phyloP scores from a whole-genome alignment of 345 rosid species.

The Salix viminalis region DNA sequence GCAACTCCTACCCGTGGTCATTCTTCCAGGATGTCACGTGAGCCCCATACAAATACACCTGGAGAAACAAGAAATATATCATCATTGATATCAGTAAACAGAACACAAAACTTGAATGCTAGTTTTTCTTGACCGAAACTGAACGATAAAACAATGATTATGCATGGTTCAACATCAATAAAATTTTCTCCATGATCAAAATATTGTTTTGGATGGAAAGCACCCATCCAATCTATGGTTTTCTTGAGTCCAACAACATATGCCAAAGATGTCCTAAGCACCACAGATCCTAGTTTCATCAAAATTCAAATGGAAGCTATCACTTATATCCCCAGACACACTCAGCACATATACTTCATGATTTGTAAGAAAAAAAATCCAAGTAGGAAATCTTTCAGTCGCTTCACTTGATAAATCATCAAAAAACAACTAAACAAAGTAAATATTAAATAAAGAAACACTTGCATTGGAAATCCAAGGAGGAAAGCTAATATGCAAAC shows the following conservation, averaged over 20 bases:
- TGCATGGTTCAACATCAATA: neutral
- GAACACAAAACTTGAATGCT: neutral
- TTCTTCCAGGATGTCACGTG: conserved; percentile 97
- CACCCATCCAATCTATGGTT: neutral
- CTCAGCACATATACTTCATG: too few species aligned
- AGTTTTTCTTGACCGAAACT: neutral
- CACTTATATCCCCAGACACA: neutral
- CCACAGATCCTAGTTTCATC: neutral
- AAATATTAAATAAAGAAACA: neutral
- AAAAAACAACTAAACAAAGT: neutral
- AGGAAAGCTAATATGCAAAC: too few species aligned
- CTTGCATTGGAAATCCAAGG: neutral
- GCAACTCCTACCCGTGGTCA: conserved; percentile 78
- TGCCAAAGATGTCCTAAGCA: neutral
- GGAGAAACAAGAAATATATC: conserved; percentile 10
- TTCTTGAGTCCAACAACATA: neutral
- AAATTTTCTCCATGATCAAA: neutral
- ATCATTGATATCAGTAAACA: neutral
- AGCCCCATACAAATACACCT: conserved; percentile 85
- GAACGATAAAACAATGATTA: neutral
- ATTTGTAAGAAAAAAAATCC: neutral
- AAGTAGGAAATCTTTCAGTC: neutral
- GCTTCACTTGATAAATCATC: neutral
- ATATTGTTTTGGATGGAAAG: neutral
- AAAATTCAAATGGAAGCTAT: neutral